Evolutionary conservation across 331 rosid genomes (phyloP), one percentile per base, ranked within the genome.

Genomic region (Malus hybrid): DNA sequence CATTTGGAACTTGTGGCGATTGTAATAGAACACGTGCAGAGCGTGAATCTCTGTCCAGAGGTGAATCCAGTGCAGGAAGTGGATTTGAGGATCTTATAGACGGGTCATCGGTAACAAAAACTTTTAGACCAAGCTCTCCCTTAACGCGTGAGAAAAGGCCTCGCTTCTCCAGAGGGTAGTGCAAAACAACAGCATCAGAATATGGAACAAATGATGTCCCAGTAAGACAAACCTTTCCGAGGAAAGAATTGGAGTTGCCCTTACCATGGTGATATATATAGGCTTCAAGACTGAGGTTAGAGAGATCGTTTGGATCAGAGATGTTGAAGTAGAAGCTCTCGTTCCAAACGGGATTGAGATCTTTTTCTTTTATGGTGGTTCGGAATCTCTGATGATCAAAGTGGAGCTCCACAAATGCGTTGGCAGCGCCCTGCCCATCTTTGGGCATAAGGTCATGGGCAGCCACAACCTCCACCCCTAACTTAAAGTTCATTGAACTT

Each of bases 61-160:
- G 59, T 62, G 88, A 55, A 74, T 88, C 96, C 69, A 73, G 57
- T 7, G 87, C 89, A 71, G 89, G 91, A 60, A 88, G 83, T 24
- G 89, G 89, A 71, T 67, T 79, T 63, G 97, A 85, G 48, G 95
- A 79, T 76, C 57, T 86, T 69, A 89, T 20, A 61, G 88, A 83
- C 31, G 97, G 99, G 70, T 94, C 97, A 74, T 92, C 90, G 0
- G 95, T 90, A 15, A 94, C 90, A 79, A 82, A 94, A 54, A 94
- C 97, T 85, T 90, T 92, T 75, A 94, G 85, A 57, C 99, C 99
- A 66, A 94, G 96, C 84, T 94, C 99, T 60, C 99, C 97, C 65
- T 85, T 94, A 42, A 87, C 60, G 6, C 90, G 89, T 0, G 96
- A 90, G 12, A 90, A 78, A 33, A 89, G 3, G 34, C 48, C n/a